Percentiles rank a stretch among this genome's conserved stretches.
phyloP scores from a whole-genome alignment of 257 asterid species.

The Nicotiana sylvestris region DNA sequence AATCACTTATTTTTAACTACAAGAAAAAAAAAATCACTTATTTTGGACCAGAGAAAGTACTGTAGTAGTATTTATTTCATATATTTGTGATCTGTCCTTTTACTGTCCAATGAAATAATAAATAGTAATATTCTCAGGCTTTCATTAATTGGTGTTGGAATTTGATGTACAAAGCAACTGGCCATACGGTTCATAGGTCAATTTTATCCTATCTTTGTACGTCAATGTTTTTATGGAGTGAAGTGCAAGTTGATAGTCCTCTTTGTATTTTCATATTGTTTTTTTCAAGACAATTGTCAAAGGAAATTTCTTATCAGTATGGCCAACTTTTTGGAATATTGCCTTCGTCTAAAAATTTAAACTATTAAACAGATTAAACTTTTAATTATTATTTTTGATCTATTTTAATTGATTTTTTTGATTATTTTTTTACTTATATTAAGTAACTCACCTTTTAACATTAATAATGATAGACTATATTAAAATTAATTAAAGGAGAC shows the following conservation, averaged over 20 bases:
- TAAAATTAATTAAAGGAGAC: no score
- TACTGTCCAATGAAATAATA: neutral
- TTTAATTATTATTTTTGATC: no score
- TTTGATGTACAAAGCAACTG: neutral
- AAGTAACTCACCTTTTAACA: no score
- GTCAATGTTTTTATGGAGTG: neutral
- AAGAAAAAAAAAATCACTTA: no score
- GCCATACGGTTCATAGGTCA: neutral
- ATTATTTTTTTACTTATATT: no score
- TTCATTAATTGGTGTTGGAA: neutral
- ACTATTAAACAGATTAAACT: neutral
- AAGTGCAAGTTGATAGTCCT: neutral
- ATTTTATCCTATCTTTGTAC: slow-evolving; percentile 10
- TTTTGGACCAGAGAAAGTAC: no score
- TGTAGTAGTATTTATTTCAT: neutral
- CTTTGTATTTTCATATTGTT: neutral
- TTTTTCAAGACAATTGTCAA: neutral
- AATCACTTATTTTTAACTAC: no score
- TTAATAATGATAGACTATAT: no score
- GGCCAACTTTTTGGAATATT: neutral
- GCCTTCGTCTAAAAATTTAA: no score
- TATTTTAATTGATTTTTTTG: no score
- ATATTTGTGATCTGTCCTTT: neutral
- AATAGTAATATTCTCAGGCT: neutral
- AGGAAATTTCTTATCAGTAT: neutral